These are phyloP conservation scores for Raddia guianensis DNA, from an alignment of 176 grass and related monocot genomes.

Conservation along the genomic window DNA sequence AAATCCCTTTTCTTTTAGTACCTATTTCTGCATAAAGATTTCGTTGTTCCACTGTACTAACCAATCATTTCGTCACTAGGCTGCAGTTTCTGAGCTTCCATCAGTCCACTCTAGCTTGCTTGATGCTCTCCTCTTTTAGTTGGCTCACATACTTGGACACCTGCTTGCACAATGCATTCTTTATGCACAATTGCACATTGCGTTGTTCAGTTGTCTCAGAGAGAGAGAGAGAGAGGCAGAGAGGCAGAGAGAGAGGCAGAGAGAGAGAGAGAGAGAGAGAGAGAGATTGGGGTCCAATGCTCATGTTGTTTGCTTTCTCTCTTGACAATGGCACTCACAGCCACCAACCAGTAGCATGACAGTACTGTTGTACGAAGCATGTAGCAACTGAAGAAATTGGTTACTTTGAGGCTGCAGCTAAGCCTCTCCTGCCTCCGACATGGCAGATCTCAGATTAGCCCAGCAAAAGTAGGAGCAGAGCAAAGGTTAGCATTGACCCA, in stretches of 20 bases:
- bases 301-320: constrained; percentile 33
- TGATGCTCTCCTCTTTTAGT: constrained; percentile 18
- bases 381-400: constrained; percentile 46
- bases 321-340: constrained; percentile 28
- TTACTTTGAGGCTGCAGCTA: constrained; percentile 42
- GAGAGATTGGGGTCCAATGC: not conserved
- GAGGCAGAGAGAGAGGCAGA: not conserved
- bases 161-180: constrained; percentile 21
- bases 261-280: not conserved
- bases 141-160: constrained; percentile 19
- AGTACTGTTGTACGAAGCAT: constrained; percentile 46
- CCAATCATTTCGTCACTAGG: constrained; percentile 43
- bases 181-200: constrained; percentile 5
- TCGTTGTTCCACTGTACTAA: constrained; percentile 36
- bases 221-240: constrained; percentile 1
- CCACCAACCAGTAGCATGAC: constrained; percentile 44
- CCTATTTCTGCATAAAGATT: constrained; percentile 36
- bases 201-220: not conserved
- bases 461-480: constrained; percentile 59
- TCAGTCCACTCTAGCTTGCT: constrained; percentile 9
- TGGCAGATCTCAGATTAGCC: constrained; percentile 45
- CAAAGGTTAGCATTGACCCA: constrained; percentile 58
- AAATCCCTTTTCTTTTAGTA: constrained; percentile 27
- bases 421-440: constrained; percentile 26
- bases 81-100: constrained; percentile 43